Percentiles rank a stretch among this genome's conserved stretches.
Conservation (phyloP, 176 grass and related monocot genomes). For the Cenchrus americanus region DNA sequence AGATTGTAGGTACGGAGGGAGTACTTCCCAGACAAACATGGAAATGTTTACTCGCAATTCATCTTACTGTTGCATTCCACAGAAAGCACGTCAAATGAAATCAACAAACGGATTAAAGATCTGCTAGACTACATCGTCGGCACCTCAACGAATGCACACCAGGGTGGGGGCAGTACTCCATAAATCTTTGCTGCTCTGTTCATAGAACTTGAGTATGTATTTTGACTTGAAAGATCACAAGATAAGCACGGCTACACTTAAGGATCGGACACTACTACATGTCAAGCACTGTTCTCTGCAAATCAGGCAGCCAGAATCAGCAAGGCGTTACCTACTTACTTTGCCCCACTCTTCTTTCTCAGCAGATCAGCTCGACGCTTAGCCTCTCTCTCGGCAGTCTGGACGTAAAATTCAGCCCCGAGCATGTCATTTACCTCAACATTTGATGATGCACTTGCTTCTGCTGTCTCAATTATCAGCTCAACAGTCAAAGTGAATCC, state of each 20-base stretch:
- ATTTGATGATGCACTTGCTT: conserved; percentile 63
- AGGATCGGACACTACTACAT: background rate
- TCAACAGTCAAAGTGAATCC: conserved; percentile 81
- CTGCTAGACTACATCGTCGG: background rate
- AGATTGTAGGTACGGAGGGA: too few species aligned
- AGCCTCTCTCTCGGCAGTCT: conserved; percentile 68
- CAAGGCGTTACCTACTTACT: conserved; percentile 15
- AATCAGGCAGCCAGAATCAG: background rate
- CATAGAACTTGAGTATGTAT: background rate
- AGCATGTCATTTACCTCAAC: conserved; percentile 77
- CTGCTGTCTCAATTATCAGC: conserved; percentile 59
- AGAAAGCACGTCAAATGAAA: background rate
- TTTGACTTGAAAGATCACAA: background rate
- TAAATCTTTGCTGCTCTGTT: background rate
- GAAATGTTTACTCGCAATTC: background rate
- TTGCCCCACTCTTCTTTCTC: conserved; percentile 54
- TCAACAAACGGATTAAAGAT: background rate
- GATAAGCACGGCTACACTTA: conserved; percentile 2
- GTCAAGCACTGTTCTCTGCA: background rate
- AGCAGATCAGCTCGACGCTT: conserved; percentile 56
- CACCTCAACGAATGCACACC: background rate
- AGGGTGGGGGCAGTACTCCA: background rate
- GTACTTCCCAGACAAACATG: background rate
- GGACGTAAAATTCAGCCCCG: conserved; percentile 80
- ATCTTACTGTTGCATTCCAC: background rate